Evolutionary conservation across 2,329 filamentous ascomycete species (phyloP).

Genomic region (Sclerotinia nivalis): DNA sequence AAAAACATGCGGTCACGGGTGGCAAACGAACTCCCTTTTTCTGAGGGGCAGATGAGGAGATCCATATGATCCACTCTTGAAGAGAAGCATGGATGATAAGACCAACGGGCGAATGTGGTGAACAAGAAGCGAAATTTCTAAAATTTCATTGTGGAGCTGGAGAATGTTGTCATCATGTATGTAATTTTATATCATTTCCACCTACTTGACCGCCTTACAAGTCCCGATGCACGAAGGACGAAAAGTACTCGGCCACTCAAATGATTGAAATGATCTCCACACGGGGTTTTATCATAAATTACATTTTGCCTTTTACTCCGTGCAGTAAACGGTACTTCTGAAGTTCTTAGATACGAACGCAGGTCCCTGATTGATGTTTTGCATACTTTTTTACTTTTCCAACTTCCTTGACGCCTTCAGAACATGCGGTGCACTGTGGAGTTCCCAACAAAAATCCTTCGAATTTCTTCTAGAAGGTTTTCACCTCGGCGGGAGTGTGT

Average conservation of each 20-base stretch:
- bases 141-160: not conserved
- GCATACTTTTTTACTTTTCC: not conserved
- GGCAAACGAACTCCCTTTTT: constrained; percentile 9
- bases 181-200: not conserved
- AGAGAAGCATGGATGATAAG: constrained; percentile 3
- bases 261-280: constrained; percentile 3
- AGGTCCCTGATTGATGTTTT: constrained; percentile 11
- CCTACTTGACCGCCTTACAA: constrained; percentile 12
- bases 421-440: not conserved
- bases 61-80: constrained; percentile 11
- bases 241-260: not conserved
- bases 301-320: not conserved
- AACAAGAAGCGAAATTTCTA: constrained; percentile 4
- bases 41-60: constrained; percentile 2
- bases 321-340: not conserved
- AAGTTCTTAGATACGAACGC: constrained; percentile 7
- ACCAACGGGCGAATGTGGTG: not conserved
- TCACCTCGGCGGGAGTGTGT: not conserved
- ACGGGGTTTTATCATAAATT: constrained; percentile 7
- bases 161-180: not conserved
- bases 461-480: constrained; percentile 24
- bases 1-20: not conserved
- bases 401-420: not conserved
- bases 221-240: no score
- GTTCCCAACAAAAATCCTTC: constrained; percentile 20